A percentile compares a stretch with the other conserved stretches of the same genome.
phyloP scores from a whole-genome alignment of 352 stramenopile genomes.

The Phytophthora pisi region DNA sequence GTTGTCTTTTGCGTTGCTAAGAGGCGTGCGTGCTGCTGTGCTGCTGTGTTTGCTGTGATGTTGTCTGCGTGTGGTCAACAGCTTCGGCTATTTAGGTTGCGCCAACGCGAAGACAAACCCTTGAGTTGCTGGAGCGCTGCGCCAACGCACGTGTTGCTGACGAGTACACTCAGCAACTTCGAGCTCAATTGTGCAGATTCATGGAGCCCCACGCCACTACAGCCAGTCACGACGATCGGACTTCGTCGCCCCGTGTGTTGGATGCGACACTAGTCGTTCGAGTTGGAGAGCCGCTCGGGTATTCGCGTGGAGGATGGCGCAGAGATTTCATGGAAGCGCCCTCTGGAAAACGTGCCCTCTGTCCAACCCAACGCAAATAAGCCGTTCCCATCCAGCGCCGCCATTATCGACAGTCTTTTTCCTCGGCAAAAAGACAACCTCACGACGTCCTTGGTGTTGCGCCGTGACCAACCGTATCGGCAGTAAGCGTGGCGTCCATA shows the following conservation, averaged over 20 bases:
- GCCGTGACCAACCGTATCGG: conserved; percentile 19
- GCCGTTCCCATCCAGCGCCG: conserved; percentile 2
- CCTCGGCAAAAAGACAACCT: conserved; percentile 8
- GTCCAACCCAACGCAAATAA: conserved; percentile 13
- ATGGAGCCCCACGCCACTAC: background rate
- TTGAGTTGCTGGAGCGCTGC: too few relatives aligned
- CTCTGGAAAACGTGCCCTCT: conserved; percentile 2
- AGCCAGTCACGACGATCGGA: background rate
- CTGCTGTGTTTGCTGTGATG: background rate
- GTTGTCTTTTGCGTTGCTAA: background rate
- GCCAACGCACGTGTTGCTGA: background rate
- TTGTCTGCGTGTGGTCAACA: background rate
- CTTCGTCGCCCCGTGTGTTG: background rate
- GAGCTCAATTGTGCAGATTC: background rate
- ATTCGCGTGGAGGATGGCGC: conserved; percentile 7
- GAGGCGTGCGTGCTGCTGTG: background rate
- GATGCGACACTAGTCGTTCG: conserved; percentile 4
- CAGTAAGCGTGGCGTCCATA: conserved; percentile 16
- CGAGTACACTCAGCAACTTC: too few relatives aligned
- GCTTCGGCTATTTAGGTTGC: background rate
- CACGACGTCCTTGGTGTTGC: conserved; percentile 17
- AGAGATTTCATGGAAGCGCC: conserved; percentile 5
- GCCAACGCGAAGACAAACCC: too few relatives aligned
- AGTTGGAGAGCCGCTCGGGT: conserved; percentile 3
- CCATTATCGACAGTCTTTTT: conserved; percentile 10